Percentiles rank a stretch among this genome's conserved stretches.
Evolutionary conservation across 306 rosid species (phyloP).

Genomic region (Bauhinia variegata): DNA sequence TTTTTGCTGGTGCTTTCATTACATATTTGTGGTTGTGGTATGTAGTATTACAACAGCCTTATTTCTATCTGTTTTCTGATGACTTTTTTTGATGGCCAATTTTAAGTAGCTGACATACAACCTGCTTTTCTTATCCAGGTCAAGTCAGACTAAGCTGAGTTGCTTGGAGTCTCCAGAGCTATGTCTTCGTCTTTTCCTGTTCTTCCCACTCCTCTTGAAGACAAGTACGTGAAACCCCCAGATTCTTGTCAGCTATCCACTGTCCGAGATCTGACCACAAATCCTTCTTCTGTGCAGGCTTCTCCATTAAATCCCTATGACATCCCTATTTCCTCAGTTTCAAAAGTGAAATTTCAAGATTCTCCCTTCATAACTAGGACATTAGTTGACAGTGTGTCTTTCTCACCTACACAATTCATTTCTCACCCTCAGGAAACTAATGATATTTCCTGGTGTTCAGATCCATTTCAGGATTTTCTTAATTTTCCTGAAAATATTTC

Average conservation of each 20-base stretch:
- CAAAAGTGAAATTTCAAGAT: slow-evolving; percentile 46
- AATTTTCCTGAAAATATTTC: slow-evolving; percentile 56
- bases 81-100: too few species aligned
- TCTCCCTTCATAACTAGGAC: slow-evolving; percentile 53
- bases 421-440: slow-evolving; percentile 48
- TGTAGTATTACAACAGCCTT: not conserved
- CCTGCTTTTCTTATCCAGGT: slow-evolving; percentile 35
- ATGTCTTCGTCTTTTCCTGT: slow-evolving; percentile 61
- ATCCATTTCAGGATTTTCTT: slow-evolving; percentile 61
- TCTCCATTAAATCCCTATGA: slow-evolving; percentile 47
- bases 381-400: slow-evolving; percentile 45
- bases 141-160: slow-evolving; percentile 36
- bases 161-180: slow-evolving; percentile 35
- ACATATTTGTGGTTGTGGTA: slow-evolving; percentile 18
- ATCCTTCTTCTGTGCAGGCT: slow-evolving; percentile 46
- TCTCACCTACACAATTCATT: slow-evolving; percentile 39
- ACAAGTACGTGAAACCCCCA: slow-evolving; percentile 47
- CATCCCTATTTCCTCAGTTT: slow-evolving; percentile 38
- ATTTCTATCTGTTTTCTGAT: slow-evolving; percentile 20
- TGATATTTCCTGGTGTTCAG: slow-evolving; percentile 66
- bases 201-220: slow-evolving; percentile 47
- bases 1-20: not conserved
- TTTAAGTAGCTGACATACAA: slow-evolving; percentile 34
- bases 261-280: slow-evolving; percentile 42
- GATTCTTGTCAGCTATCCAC: slow-evolving; percentile 59